Evolutionary conservation across 805 yeast species (phyloP), one percentile per base, ranked within the genome.

Genomic region (Metschnikowia lochheadii): DNA sequence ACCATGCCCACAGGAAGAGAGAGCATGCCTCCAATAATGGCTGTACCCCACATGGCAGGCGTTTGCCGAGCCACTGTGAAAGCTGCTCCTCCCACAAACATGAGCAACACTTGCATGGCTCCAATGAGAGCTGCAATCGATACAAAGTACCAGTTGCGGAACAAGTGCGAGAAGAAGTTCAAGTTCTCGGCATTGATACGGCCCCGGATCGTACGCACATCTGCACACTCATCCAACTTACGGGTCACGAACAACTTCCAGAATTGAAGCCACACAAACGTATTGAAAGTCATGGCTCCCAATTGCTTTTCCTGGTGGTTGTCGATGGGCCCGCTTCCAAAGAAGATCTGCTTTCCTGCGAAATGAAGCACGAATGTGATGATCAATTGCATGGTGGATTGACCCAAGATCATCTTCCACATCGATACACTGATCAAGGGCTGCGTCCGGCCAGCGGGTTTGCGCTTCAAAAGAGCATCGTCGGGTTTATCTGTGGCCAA

Each of bases 331-430:
- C 57, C 58, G 29, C 46, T 44, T 3, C 71, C 71, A 58, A 69
- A 82, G 64, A 89, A 87, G 31, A 90, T 69, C 41, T 68, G 47
- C 14, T 69, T 66, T 17, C 97, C 97, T 8, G 82, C 87, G 69
- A 89, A 94, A 67, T 90, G 94, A 41, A 94, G 69, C 10, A 77
- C 75, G 63, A 94, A 85, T 0, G 98, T 92, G 17, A 94, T 80
- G 20, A 78, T 64, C 54, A 94, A 77, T 74, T 94, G 99, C 54
- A 83, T 79, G 14, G 76, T 52, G 1, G 96, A 79, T 71, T 94
- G 97, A 2, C 96, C 94, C 44, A 91, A 53, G 58, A 94, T 94
- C 97, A 94, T 92, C 69, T 94, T 94, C 99, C 99, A 94, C 91
- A 94, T 94, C 8, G 96, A 86, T 2, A 84, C 83, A 5, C 96